These are phyloP conservation scores for Nannochloris sp. DNA, from an alignment of 139 green algal species.

Conservation along the genomic window DNA sequence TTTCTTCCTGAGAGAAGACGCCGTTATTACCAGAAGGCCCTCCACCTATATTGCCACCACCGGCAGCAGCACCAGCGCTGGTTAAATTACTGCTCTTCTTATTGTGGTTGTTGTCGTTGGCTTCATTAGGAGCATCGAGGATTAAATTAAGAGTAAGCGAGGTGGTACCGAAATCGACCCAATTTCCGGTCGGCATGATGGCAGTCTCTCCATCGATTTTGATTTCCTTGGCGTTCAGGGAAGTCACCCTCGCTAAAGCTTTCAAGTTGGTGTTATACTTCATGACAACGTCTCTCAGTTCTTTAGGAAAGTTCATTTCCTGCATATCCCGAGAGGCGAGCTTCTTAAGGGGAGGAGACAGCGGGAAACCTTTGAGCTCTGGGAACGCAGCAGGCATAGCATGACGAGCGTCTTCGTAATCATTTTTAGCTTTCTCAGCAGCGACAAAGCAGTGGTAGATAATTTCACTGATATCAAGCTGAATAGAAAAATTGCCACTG, in stretches of 20 bases:
- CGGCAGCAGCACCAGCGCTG: too few species aligned
- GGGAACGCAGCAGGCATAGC: background rate
- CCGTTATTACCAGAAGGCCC: too few species aligned
- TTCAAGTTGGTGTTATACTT: constrained; percentile 4
- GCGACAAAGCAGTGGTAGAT: background rate
- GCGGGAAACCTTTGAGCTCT: too few species aligned
- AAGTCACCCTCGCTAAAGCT: constrained; percentile 3
- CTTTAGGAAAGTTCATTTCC: background rate
- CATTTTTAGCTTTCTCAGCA: background rate
- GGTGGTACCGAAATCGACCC: constrained; percentile 13
- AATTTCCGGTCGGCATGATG: constrained; percentile 8
- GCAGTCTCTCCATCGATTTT: background rate
- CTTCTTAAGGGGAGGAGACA: too few species aligned
- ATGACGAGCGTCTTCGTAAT: background rate
- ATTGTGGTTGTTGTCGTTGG: background rate
- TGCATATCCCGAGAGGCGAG: too few species aligned
- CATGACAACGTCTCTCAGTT: constrained; percentile 11
- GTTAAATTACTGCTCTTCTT: background rate
- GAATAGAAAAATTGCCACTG: background rate
- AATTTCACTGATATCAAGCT: background rate
- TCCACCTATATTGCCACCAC: too few species aligned
- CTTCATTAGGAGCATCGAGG: background rate
- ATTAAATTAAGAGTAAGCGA: background rate
- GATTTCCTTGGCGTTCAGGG: background rate
- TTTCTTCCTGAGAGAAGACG: too few species aligned